Conservation (phyloP, 2,329 filamentous ascomycete genomes). For the Colletotrichum godetiae region DNA sequence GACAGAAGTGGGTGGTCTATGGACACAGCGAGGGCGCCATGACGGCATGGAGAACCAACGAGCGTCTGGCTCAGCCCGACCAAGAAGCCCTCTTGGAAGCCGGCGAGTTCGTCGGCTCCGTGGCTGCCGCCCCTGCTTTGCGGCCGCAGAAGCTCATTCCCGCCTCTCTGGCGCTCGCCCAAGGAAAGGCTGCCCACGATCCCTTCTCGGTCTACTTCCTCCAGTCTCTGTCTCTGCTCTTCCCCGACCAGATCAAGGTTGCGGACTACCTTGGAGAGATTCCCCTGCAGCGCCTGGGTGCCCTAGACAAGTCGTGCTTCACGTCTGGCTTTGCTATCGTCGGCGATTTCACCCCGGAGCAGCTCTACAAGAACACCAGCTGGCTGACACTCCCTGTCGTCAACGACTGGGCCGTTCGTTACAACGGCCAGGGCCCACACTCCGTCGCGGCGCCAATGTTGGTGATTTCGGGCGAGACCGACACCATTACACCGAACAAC, state of each 20-base stretch:
- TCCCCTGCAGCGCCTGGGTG: not conserved
- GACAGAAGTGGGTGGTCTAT: conserved; percentile 38
- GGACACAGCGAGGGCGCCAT: conserved; percentile 42
- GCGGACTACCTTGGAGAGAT: conserved; percentile 35
- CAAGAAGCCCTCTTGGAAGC: conserved; percentile 11
- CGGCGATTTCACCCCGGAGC: not conserved
- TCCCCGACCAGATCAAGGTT: conserved; percentile 25
- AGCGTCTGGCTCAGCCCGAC: conserved; percentile 37
- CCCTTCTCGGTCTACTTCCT: conserved; percentile 36
- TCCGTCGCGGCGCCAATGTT: conserved; percentile 38
- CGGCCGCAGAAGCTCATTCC: conserved; percentile 31
- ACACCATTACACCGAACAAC: conserved; percentile 33
- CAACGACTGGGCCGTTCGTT: conserved; percentile 15
- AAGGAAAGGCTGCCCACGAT: conserved; percentile 24
- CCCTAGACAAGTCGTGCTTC: conserved; percentile 29
- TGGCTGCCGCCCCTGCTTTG: conserved; percentile 33
- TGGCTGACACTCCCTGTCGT: not conserved
- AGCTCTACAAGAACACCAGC: conserved; percentile 23
- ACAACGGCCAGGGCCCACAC: conserved; percentile 38
- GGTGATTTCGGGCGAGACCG: conserved; percentile 38
- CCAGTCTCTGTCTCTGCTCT: conserved; percentile 32
- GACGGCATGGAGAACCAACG: conserved; percentile 41
- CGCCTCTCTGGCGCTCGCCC: conserved; percentile 15
- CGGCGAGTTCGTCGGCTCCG: conserved; percentile 31
- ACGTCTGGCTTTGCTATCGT: conserved; percentile 12